Evolutionary conservation across 768 basidiomycete genomes (phyloP), one percentile per base, ranked within the genome.

Genomic region (Clitopilus hobsonii): DNA sequence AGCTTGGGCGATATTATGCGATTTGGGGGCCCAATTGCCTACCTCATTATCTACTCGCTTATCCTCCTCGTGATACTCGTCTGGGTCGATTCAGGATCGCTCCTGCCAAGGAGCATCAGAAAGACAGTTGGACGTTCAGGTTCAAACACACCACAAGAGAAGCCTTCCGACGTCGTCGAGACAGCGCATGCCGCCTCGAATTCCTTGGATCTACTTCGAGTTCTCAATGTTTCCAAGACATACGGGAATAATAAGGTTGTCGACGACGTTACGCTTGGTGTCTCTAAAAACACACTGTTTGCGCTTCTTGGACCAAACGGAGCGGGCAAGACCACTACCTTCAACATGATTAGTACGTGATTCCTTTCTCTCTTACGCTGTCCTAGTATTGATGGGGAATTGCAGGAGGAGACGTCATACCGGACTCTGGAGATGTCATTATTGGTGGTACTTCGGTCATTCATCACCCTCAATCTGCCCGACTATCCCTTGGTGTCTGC

Each of bases 251-350:
- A 79, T 38, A 76, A 71, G 24, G 89, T 86, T 0, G 88, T 92
- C 0, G 84, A 91, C 60, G 78, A 88, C 60, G 85, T 91, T 32
- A 85, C 80, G 58, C 81, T 91, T 60, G 84, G 83, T 0, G 84
- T 90, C 24, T 68, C 80, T 0, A 70, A 69, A 36, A 78, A 88
- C 47, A 85, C 83, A 3, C 49, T 88, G 16, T 88, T 90, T 59
- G 88, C 85, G 3, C 67, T 91, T 57, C 74, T 92, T 14, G 90
- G 90, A 1, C 90, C 90, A 1, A 92, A 91, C 59, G 90, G 90
- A 6, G 90, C 89, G 7, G 89, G 90, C 0, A 91, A 91, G 68
- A 91, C 88, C 10, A 90, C 90, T 0, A 86, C 84, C 0, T 89
- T 91, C 67, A 88, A 89, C 58, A 79, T 89, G 63, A 90, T 92